These are phyloP conservation scores for Pichia californica DNA, from an alignment of 805 yeast species.

Conservation along the genomic window DNA sequence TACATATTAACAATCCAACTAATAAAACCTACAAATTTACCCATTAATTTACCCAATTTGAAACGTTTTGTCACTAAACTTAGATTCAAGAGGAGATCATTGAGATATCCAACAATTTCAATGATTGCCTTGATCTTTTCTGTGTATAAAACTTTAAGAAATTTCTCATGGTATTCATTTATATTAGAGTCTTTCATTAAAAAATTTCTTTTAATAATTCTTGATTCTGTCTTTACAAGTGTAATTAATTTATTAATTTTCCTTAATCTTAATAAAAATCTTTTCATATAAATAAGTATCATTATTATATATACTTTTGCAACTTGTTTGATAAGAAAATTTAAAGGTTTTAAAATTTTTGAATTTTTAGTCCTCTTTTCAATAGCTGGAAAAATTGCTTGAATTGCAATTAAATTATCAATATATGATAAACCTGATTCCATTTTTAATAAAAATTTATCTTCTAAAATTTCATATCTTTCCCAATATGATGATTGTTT, in stretches of 20 bases:
- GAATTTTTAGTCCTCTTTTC: neutral
- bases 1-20: slow-evolving; percentile 28
- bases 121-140: slow-evolving; percentile 21
- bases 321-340: slow-evolving; percentile 17
- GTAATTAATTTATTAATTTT: slow-evolving; percentile 20
- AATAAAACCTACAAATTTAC: slow-evolving; percentile 18
- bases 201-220: slow-evolving; percentile 11
- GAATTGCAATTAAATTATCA: slow-evolving; percentile 26
- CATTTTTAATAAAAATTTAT: slow-evolving; percentile 14
- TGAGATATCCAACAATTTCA: slow-evolving; percentile 26
- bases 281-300: slow-evolving; percentile 24
- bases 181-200: slow-evolving; percentile 5
- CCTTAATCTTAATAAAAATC: slow-evolving; percentile 17
- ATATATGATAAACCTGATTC: slow-evolving; percentile 22
- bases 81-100: slow-evolving; percentile 26
- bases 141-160: slow-evolving; percentile 18
- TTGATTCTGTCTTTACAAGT: slow-evolving; percentile 20
- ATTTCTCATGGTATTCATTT: slow-evolving; percentile 10
- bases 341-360: slow-evolving; percentile 12
- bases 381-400: slow-evolving; percentile 20
- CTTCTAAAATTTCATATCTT: slow-evolving; percentile 17
- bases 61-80: slow-evolving; percentile 19
- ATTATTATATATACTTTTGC: slow-evolving; percentile 27
- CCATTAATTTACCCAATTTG: slow-evolving; percentile 18
- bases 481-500: no score